These are phyloP conservation scores for Colletotrichum cereale DNA, from an alignment of 2,329 filamentous ascomycete species.

Conservation along the genomic window DNA sequence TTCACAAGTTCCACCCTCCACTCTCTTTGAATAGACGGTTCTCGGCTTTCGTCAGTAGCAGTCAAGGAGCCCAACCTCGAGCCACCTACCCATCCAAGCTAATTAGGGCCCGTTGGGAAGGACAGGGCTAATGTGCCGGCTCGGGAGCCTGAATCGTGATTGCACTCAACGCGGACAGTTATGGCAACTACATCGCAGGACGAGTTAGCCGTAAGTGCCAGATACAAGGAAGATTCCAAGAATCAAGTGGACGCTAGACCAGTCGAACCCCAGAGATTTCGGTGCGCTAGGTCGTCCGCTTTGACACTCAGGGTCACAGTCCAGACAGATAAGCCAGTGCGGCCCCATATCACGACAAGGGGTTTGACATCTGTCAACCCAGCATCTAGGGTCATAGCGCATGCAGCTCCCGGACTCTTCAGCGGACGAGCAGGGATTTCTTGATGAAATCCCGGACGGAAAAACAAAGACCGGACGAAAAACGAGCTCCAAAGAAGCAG, in stretches of 20 bases:
- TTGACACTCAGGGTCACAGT: conserved; percentile 33
- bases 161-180: conserved; percentile 6
- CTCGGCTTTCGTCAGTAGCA: conserved; percentile 16
- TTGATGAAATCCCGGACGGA: background rate
- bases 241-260: conserved; percentile 22
- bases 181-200: conserved; percentile 2
- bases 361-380: conserved; percentile 37
- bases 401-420: conserved; percentile 14
- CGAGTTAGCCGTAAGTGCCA: conserved; percentile 22
- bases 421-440: background rate
- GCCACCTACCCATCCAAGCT: conserved; percentile 24
- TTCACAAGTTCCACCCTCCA: background rate
- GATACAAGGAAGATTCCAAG: conserved; percentile 34
- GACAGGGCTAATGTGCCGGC: conserved; percentile 31
- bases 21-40: background rate
- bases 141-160: conserved; percentile 19
- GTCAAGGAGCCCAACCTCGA: conserved; percentile 29
- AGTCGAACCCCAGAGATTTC: conserved; percentile 19
- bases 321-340: conserved; percentile 12
- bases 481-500: background rate
- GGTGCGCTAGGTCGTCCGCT: conserved; percentile 23
- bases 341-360: conserved; percentile 25
- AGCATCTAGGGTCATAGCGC: conserved; percentile 7
- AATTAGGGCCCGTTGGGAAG: conserved; percentile 11
- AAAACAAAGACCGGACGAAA: conserved; percentile 2